Conservation (phyloP, 495 filamentous ascomycete genomes). For the Bathelium albidoporum region DNA sequence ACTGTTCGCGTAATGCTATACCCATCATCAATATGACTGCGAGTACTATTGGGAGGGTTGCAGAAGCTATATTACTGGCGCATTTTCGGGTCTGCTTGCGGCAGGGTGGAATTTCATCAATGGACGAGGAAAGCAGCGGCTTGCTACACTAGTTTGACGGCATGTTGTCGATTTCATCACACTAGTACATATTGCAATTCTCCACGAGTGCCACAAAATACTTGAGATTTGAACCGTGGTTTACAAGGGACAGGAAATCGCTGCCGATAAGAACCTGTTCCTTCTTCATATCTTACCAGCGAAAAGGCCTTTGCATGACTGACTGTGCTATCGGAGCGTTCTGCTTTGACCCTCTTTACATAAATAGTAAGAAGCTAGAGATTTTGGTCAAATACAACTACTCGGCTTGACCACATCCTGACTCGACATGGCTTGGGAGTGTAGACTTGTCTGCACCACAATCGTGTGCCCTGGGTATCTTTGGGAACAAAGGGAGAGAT, state of each 20-base stretch:
- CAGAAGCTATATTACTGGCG: background rate
- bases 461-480: no score
- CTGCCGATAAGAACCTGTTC: no score
- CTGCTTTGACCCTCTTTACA: no score
- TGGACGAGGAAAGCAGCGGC: background rate
- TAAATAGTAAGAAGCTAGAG: no score
- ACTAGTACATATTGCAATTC: background rate
- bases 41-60: constrained; percentile 15
- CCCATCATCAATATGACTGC: constrained; percentile 59
- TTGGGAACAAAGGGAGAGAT: no score
- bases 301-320: no score
- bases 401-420: no score
- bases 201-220: background rate
- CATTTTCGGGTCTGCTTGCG: background rate
- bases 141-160: background rate
- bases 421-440: no score
- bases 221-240: background rate
- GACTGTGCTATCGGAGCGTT: no score
- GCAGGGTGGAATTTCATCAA: background rate
- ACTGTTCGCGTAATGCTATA: constrained; percentile 98
- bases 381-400: no score
- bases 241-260: background rate
- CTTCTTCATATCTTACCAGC: no score
- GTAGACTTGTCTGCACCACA: no score
- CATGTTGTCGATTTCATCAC: background rate